Percentiles rank a stretch among this genome's conserved stretches.
phyloP scores from a whole-genome alignment of 2,329 filamentous ascomycete species.

The Paecilomyces fulvus region DNA sequence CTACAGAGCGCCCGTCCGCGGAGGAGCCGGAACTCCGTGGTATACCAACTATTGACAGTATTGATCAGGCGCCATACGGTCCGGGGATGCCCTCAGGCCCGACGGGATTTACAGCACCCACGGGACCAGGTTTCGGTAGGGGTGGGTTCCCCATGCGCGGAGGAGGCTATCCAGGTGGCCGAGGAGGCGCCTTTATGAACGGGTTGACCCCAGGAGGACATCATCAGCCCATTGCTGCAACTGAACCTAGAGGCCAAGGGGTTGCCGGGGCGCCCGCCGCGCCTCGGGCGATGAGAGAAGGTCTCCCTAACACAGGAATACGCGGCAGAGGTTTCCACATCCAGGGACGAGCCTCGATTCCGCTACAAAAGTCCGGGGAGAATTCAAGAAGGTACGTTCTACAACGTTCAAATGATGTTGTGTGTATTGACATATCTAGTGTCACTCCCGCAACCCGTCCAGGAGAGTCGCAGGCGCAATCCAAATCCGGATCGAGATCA shows the following conservation, averaged over 20 bases:
- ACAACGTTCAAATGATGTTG: conserved; percentile 3
- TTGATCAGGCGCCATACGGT: conserved; percentile 16
- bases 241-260: conserved; percentile 45
- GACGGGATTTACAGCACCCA: conserved; percentile 16
- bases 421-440: conserved; percentile 11
- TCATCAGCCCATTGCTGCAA: conserved; percentile 19
- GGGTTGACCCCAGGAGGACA: conserved; percentile 18
- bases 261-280: conserved; percentile 73
- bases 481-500: conserved; percentile 22
- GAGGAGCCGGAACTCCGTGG: conserved; percentile 18
- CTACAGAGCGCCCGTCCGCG: conserved; percentile 8
- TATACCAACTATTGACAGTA: conserved; percentile 23
- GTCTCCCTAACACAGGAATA: conserved; percentile 72
- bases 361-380: conserved; percentile 12
- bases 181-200: conserved; percentile 25
- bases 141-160: conserved; percentile 39
- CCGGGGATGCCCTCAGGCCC: conserved; percentile 22
- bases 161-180: conserved; percentile 36
- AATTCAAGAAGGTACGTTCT: conserved; percentile 22
- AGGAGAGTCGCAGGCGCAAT: conserved; percentile 17
- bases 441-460: conserved; percentile 28
- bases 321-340: conserved; percentile 47
- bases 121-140: conserved; percentile 29
- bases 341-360: conserved; percentile 19
- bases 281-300: conserved; percentile 89